Base-by-base conservation (phyloP, 176 grass and related monocot genomes). In the Oryza longistaminata region DNA sequence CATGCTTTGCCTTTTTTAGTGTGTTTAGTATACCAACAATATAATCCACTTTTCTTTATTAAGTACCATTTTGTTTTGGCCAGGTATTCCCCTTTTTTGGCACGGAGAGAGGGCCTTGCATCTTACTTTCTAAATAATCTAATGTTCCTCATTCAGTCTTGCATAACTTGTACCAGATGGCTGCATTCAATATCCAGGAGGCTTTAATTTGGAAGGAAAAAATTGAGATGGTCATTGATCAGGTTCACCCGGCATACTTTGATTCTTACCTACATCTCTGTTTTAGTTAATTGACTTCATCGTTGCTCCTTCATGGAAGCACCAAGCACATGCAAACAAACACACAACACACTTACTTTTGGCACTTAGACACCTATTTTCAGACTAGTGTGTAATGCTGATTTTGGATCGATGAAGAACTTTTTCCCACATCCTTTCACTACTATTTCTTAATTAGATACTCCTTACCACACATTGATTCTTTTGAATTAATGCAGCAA, bases 101-200 rank as follows among this genome's bases (percentile, higher is more conserved):
- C 58, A 61, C 24, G 58, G 21, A 6, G 58, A 61, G 58, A 22
- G 58, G 7, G 10, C 2, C 45, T 74, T 75, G 43, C 12, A 11
- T 25, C 13, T 13, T 50, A 12, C 3, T 11, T 55, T 34, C 11
- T 40, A 49, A 76, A 60, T 61, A 16, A 8, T 35, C 55, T 43
- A 78, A 39, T 10, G 19, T 22, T 24, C n/a, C 21, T 62, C 21
- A 24, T 62, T 62, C n/a, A 22, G 58, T 11, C 5, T 22, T 62
- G 7, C 58, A n/a, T 64, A 17, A 42, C 7, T 86, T 88, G 39
- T 46, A 78, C 65, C 80, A 98, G 96, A 98, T 98, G 96, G 91
- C 96, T 17, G 96, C 96, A 69, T 98, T 98, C 78, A 98, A 98
- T 68, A 98, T 98, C 75, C 96, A 93, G 74, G 96, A 98, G 83